phyloP scores from a whole-genome alignment of 495 filamentous ascomycete genomes.

The Podospora pseudopauciseta region DNA sequence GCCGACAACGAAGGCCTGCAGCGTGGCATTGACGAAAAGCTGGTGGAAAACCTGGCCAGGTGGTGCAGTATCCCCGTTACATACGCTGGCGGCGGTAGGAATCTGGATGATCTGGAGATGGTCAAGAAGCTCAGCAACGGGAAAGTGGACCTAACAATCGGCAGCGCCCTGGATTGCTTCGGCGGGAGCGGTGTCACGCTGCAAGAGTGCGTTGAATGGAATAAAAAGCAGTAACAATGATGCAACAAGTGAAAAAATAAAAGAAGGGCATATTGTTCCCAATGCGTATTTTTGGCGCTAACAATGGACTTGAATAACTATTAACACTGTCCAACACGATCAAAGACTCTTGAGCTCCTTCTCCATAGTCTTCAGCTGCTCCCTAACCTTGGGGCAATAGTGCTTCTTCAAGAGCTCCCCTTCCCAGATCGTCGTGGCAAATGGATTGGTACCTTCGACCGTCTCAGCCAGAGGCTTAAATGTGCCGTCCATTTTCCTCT shows the following conservation, averaged over 20 bases:
- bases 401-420: slow-evolving; percentile 81
- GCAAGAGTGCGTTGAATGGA: slow-evolving; percentile 87
- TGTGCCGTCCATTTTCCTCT: slow-evolving; percentile 70
- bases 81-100: slow-evolving; percentile 90
- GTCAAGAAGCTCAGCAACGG: slow-evolving; percentile 75
- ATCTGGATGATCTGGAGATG: slow-evolving; percentile 69
- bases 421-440: slow-evolving; percentile 88
- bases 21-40: slow-evolving; percentile 77
- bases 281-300: background rate
- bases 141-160: slow-evolving; percentile 90
- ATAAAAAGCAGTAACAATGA: slow-evolving; percentile 42
- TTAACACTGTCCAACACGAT: background rate
- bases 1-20: slow-evolving; percentile 97
- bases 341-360: slow-evolving; percentile 41
- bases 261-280: background rate
- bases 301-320: background rate
- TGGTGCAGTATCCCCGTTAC: slow-evolving; percentile 93
- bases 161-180: slow-evolving; percentile 93
- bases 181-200: slow-evolving; percentile 82
- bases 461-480: slow-evolving; percentile 56
- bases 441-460: slow-evolving; percentile 81
- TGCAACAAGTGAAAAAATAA: slow-evolving; percentile 5
- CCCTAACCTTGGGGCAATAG: slow-evolving; percentile 80
- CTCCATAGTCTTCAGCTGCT: slow-evolving; percentile 69
- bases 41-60: slow-evolving; percentile 70